These are phyloP conservation scores for Ustilago trichophora DNA, from an alignment of 1,284 basidiomycete genomes.

Conservation along the genomic window DNA sequence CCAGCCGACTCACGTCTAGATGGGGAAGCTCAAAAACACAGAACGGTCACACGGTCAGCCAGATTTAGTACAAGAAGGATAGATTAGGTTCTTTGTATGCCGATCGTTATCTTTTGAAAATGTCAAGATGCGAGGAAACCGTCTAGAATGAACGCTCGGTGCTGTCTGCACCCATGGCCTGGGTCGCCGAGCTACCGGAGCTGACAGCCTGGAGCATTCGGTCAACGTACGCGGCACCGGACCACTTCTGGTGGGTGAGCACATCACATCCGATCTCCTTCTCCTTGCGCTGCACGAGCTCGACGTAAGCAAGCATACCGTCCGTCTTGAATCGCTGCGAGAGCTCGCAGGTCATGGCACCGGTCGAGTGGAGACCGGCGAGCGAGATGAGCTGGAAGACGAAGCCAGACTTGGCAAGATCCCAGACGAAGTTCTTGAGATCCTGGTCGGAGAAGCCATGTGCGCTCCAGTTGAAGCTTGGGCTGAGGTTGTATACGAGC, in stretches of 20 bases:
- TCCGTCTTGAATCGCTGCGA: slow-evolving; percentile 73
- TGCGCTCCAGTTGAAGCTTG: slow-evolving; percentile 89
- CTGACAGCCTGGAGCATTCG: slow-evolving; percentile 62
- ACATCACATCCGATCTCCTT: slow-evolving; percentile 64
- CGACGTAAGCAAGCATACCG: slow-evolving; percentile 65
- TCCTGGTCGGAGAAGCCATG: slow-evolving; percentile 78
- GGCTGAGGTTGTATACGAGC: slow-evolving; percentile 94
- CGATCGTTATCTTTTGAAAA: too few species aligned
- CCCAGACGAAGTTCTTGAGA: slow-evolving; percentile 66
- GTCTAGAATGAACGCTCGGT: slow-evolving; percentile 56
- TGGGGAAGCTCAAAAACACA: too few species aligned
- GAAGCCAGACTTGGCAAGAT: slow-evolving; percentile 62
- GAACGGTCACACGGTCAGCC: too few species aligned
- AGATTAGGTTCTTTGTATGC: too few species aligned
- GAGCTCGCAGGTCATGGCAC: slow-evolving; percentile 61
- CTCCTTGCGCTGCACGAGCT: slow-evolving; percentile 63
- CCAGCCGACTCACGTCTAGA: not conserved
- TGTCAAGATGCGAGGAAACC: too few species aligned
- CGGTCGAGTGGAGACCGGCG: slow-evolving; percentile 63
- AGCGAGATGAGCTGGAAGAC: slow-evolving; percentile 66
- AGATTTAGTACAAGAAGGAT: too few species aligned
- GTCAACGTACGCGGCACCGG: slow-evolving; percentile 62
- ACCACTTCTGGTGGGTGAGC: slow-evolving; percentile 66
- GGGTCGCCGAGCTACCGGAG: slow-evolving; percentile 59
- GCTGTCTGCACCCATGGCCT: slow-evolving; percentile 59